A percentile compares a stretch with the other conserved stretches of the same genome.
These are phyloP conservation scores for Hsuehochloa calcarea DNA, from an alignment of 176 grass and related monocot species.

Conservation along the genomic window DNA sequence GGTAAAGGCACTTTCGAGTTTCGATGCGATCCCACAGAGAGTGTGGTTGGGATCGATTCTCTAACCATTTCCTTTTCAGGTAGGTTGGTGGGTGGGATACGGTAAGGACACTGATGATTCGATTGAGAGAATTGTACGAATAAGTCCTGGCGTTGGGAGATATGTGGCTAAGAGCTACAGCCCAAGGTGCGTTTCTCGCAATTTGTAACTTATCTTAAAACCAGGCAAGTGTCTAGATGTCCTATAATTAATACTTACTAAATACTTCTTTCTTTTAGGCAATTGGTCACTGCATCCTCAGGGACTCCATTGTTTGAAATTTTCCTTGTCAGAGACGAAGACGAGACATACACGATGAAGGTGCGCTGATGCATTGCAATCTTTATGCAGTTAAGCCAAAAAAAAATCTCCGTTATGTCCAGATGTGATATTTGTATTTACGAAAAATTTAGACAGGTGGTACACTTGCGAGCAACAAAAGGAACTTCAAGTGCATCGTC, in stretches of 20 bases:
- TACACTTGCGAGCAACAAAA: conserved; percentile 66
- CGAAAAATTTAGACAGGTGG: conserved; percentile 73
- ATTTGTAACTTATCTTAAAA: neutral
- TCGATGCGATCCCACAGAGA: neutral
- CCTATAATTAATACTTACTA: conserved; percentile 21
- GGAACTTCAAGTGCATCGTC: conserved; percentile 49
- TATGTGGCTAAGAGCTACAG: conserved; percentile 91
- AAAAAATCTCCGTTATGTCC: conserved; percentile 8
- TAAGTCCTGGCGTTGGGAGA: conserved; percentile 79
- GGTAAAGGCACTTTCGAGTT: neutral
- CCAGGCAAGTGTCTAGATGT: neutral
- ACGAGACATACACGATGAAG: conserved; percentile 68
- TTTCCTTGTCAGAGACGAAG: conserved; percentile 73
- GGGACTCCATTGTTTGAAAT: conserved; percentile 89
- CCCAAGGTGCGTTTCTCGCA: conserved; percentile 48
- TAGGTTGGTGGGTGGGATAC: conserved; percentile 93
- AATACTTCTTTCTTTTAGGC: conserved; percentile 38
- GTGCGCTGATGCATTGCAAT: conserved; percentile 44
- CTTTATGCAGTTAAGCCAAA: conserved; percentile 9
- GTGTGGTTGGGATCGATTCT: neutral
- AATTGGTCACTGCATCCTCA: conserved; percentile 75
- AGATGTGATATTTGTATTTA: conserved; percentile 49
- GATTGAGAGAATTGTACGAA: conserved; percentile 78
- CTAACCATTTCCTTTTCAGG: conserved; percentile 52
- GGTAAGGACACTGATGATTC: conserved; percentile 72